Evolutionary conservation across 75 land plant species (phyloP).

Genomic region (Sequoia sempervirens): DNA sequence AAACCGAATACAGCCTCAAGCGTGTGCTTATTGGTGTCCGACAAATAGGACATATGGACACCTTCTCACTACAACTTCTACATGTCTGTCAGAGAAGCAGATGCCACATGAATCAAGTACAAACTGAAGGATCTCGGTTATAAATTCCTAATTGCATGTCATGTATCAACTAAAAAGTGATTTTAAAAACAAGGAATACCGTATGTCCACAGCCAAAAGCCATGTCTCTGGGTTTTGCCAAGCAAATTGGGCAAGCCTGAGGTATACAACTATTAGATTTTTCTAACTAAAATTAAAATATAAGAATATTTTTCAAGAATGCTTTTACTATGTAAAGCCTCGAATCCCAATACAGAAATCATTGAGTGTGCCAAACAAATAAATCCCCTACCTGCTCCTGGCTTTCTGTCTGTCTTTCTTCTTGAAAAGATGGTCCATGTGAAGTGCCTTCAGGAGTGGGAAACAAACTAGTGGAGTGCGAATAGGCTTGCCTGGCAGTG

Average conservation of each 20-base stretch:
- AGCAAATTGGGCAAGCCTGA: slow-evolving; percentile 55
- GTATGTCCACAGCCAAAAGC: slow-evolving; percentile 74
- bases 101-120: background rate
- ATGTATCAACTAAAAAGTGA: background rate
- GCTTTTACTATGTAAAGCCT: background rate
- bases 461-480: background rate
- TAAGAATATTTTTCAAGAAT: background rate
- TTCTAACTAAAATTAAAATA: background rate
- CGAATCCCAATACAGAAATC: background rate
- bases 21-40: slow-evolving; percentile 64
- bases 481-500: background rate
- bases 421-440: background rate
- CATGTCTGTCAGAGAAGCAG: slow-evolving; percentile 40
- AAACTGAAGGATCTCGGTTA: background rate
- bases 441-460: background rate
- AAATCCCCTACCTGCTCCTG: slow-evolving; percentile 1
- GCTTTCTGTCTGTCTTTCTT: background rate
- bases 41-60: slow-evolving; percentile 70
- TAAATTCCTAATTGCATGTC: background rate
- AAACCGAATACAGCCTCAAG: slow-evolving; percentile 39
- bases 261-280: background rate
- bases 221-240: slow-evolving; percentile 49
- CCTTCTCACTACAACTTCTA: slow-evolving; percentile 46
- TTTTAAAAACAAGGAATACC: slow-evolving; percentile 16
- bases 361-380: background rate